Conservation (phyloP, 768 basidiomycete species). For the Coprinopsis marcescibilis region DNA sequence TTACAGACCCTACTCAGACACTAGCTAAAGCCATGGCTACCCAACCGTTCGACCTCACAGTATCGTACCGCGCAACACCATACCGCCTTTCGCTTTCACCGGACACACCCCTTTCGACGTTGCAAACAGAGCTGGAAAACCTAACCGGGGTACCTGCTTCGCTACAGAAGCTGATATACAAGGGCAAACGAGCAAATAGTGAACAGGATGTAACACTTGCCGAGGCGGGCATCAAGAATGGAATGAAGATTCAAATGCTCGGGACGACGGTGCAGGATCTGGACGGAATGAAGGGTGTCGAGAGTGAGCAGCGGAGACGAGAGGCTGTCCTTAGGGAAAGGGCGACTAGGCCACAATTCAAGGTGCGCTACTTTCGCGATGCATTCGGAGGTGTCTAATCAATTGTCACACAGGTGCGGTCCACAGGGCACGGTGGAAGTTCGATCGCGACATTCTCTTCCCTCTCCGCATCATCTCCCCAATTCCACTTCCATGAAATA, state of each 20-base stretch:
- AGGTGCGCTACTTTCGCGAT: conserved; percentile 36
- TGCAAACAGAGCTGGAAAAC: conserved; percentile 51
- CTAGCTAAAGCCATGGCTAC: too few species aligned
- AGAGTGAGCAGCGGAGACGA: conserved; percentile 50
- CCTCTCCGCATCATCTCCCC: conserved; percentile 20
- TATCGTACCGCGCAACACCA: conserved; percentile 44
- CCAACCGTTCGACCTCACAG: conserved; percentile 15
- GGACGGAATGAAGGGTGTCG: conserved; percentile 44
- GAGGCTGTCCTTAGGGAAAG: conserved; percentile 57
- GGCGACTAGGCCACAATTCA: conserved; percentile 48
- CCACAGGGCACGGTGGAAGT: conserved; percentile 36
- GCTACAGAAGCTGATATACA: conserved; percentile 69
- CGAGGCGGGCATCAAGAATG: conserved; percentile 54
- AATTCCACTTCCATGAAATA: conserved; percentile 61
- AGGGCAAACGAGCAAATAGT: conserved; percentile 49
- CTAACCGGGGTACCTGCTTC: conserved; percentile 60
- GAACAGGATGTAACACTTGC: conserved; percentile 25
- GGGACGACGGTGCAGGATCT: conserved; percentile 61
- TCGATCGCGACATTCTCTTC: conserved; percentile 18
- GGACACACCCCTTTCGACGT: conserved; percentile 42
- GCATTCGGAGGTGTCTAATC: not conserved
- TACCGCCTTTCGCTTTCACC: conserved; percentile 45
- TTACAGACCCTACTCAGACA: too few species aligned
- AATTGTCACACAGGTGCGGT: conserved; percentile 40
- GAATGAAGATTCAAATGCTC: conserved; percentile 63